Percentiles rank a stretch among this genome's conserved stretches.
Conservation (phyloP, 1,284 basidiomycete species). For the Retiboletus flavoniger region DNA sequence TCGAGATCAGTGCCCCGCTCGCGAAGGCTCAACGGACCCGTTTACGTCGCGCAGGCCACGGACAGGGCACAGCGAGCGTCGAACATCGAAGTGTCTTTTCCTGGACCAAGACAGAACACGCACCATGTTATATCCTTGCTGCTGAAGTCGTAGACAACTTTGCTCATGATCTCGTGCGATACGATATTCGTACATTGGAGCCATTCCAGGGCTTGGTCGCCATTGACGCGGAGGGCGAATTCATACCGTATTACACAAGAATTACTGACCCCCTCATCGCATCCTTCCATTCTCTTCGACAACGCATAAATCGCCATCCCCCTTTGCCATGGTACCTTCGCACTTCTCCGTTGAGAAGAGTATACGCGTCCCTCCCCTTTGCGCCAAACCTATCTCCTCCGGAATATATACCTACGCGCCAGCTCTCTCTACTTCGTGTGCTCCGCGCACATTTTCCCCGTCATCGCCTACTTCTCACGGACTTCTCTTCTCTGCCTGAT, state of each 20-base stretch:
- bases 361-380: slow-evolving; percentile 76
- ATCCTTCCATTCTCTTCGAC: slow-evolving; percentile 68
- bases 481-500: slow-evolving; percentile 89
- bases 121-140: slow-evolving; percentile 91
- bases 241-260: slow-evolving; percentile 81
- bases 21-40: slow-evolving; percentile 64
- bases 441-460: slow-evolving; percentile 86
- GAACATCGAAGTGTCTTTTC: slow-evolving; percentile 85
- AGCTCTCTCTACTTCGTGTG: slow-evolving; percentile 82
- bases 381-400: slow-evolving; percentile 88
- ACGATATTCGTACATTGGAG: slow-evolving; percentile 73
- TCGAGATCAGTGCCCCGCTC: slow-evolving; percentile 88
- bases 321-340: slow-evolving; percentile 58
- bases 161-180: slow-evolving; percentile 93
- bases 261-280: slow-evolving; percentile 83
- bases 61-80: slow-evolving; percentile 61
- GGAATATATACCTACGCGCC: slow-evolving; percentile 91
- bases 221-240: slow-evolving; percentile 83
- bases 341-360: slow-evolving; percentile 53
- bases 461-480: slow-evolving; percentile 89
- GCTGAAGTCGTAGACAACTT: slow-evolving; percentile 99
- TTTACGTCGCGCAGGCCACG: slow-evolving; percentile 31
- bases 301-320: slow-evolving; percentile 52
- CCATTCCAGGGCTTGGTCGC: slow-evolving; percentile 86
- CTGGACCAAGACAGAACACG: slow-evolving; percentile 74